Evolutionary conservation across 2,329 filamentous ascomycete species (phyloP).

Genomic region (Microdochium nivale): DNA sequence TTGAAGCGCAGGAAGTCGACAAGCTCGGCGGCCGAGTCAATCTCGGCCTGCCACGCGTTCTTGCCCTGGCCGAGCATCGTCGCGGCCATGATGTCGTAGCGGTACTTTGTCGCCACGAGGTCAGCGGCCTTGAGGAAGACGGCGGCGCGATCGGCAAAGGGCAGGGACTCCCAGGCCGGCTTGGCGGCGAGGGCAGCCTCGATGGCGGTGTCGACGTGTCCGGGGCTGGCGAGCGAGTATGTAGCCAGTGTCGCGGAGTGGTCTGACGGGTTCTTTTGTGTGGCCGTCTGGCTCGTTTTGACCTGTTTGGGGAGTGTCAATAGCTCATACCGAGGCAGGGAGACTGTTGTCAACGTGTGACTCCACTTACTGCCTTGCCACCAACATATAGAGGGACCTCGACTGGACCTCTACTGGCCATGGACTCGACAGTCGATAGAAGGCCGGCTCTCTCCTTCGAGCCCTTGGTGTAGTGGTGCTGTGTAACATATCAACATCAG

Average conservation of each 20-base stretch:
- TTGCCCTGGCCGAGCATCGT: constrained; percentile 97
- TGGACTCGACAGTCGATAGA: constrained; percentile 59
- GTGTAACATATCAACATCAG: constrained; percentile 4
- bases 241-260: constrained; percentile 70
- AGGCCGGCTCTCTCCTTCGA: constrained; percentile 72
- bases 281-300: constrained; percentile 55
- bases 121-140: constrained; percentile 96
- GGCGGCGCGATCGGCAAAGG: constrained; percentile 84
- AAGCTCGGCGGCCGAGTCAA: constrained; percentile 87
- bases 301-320: constrained; percentile 34
- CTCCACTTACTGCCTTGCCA: constrained; percentile 71
- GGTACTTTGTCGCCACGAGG: constrained; percentile 82
- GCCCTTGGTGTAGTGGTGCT: constrained; percentile 86
- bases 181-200: constrained; percentile 80
- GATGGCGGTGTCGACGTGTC: constrained; percentile 73
- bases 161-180: constrained; percentile 73
- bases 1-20: constrained; percentile 92
- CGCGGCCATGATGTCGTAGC: constrained; percentile 92
- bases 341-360: constrained; percentile 3
- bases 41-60: constrained; percentile 99
- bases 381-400: constrained; percentile 77
- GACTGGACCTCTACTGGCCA: constrained; percentile 61
- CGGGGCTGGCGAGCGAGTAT: constrained; percentile 72
- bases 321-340: not conserved
- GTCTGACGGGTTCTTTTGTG: constrained; percentile 75